Evolutionary conservation across 2,329 filamentous ascomycete species (phyloP).

Genomic region (Hyphodiscus sp.): DNA sequence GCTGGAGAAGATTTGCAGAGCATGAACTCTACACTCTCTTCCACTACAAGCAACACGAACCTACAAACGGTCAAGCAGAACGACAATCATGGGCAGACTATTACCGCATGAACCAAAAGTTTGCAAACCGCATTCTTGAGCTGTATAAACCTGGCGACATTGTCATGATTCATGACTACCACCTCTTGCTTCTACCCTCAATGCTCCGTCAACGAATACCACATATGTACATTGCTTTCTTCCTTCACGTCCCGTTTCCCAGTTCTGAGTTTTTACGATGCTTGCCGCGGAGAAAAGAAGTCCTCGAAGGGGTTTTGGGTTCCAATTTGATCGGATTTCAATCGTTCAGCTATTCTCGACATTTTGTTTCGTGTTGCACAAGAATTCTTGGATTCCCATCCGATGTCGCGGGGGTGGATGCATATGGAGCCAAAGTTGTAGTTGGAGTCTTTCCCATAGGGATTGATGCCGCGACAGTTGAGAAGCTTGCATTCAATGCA

Average conservation of each 20-base stretch:
- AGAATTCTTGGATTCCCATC: slow-evolving; percentile 87
- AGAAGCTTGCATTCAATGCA: slow-evolving; percentile 65
- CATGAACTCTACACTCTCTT: slow-evolving; percentile 88
- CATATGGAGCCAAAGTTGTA: slow-evolving; percentile 81
- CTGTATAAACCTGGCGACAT: slow-evolving; percentile 90
- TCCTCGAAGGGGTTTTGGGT: slow-evolving; percentile 83
- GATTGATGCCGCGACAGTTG: slow-evolving; percentile 78
- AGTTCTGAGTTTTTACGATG: slow-evolving; percentile 94
- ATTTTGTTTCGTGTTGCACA: slow-evolving; percentile 92
- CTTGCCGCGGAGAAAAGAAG: slow-evolving; percentile 79
- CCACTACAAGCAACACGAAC: slow-evolving; percentile 93
- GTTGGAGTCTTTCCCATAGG: slow-evolving; percentile 94
- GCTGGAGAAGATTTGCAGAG: slow-evolving; percentile 88
- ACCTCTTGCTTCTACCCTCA: slow-evolving; percentile 81
- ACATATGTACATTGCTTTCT: slow-evolving; percentile 91
- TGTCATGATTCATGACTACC: slow-evolving; percentile 90
- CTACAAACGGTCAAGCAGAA: slow-evolving; percentile 76
- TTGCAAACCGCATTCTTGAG: slow-evolving; percentile 82
- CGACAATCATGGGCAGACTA: slow-evolving; percentile 88
- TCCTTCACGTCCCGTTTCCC: slow-evolving; percentile 88
- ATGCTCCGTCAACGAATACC: slow-evolving; percentile 80
- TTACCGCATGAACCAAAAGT: slow-evolving; percentile 85
- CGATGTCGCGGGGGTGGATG: slow-evolving; percentile 77
- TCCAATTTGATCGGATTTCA: slow-evolving; percentile 94
- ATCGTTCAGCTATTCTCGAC: slow-evolving; percentile 88